Conservation (phyloP, 2,329 filamentous ascomycete genomes). For the Calonectria pauciramosa region DNA sequence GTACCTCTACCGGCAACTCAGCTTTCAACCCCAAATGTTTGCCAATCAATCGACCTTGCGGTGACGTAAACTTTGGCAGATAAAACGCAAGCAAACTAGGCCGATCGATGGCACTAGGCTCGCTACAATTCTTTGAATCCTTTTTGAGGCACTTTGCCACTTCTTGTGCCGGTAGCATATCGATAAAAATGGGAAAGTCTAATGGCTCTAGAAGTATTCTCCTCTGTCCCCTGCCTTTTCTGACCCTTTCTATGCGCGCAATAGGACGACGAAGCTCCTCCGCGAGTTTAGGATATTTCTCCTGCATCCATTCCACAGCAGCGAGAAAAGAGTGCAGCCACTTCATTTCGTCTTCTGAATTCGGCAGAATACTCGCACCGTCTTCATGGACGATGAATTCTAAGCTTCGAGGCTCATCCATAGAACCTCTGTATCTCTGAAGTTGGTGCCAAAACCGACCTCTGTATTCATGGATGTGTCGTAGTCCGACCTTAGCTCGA, state of each 20-base stretch:
- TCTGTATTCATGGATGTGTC: not conserved
- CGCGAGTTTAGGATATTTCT: not conserved
- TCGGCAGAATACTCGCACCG: not conserved
- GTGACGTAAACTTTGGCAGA: not conserved
- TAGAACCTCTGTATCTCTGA: not conserved
- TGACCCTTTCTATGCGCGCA: not conserved
- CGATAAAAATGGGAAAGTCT: not conserved
- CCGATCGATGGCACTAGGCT: not conserved
- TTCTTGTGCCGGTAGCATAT: not conserved
- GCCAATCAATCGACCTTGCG: not conserved
- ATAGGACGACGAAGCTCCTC: not conserved
- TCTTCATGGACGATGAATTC: not conserved
- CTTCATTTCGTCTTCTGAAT: not conserved
- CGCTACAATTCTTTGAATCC: not conserved
- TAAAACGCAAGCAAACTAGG: not conserved
- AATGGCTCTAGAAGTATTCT: not conserved
- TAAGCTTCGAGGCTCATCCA: not conserved
- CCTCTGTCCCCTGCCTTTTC: not conserved
- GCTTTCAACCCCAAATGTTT: not conserved
- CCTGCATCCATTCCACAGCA: not conserved
- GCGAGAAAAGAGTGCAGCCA: not conserved
- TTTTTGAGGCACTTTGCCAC: not conserved
- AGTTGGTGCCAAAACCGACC: too few relatives aligned
- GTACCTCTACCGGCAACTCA: not conserved
- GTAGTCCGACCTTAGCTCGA: not conserved